These are phyloP conservation scores for Wickerhamomyces sydowiorum DNA, from an alignment of 805 yeast species.

Conservation along the genomic window DNA sequence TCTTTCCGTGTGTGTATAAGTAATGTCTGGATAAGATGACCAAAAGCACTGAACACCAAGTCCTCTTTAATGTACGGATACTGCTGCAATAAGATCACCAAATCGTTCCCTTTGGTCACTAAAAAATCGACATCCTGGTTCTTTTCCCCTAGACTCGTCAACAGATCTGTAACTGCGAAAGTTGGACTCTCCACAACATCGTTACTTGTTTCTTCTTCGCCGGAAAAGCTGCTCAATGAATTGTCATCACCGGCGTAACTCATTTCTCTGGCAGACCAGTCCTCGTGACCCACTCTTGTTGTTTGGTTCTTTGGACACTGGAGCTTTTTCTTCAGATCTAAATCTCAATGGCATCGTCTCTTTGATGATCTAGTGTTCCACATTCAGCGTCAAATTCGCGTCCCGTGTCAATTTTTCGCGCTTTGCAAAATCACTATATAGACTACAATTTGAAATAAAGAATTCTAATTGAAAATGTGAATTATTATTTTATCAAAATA, in stretches of 20 bases:
- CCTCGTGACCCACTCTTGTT: no score
- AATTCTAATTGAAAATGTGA: no score
- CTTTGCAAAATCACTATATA: no score
- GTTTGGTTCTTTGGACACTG: no score
- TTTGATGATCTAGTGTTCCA: no score
- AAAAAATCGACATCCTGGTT: slow-evolving; percentile 44
- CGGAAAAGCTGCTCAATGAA: neutral
- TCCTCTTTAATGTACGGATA: slow-evolving; percentile 62
- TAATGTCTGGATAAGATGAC: slow-evolving; percentile 54
- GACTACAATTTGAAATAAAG: no score
- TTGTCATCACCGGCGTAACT: neutral
- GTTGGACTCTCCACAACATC: slow-evolving; percentile 36
- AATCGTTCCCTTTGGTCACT: slow-evolving; percentile 59
- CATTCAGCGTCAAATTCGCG: no score
- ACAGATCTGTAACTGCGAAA: slow-evolving; percentile 58
- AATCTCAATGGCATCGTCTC: no score
- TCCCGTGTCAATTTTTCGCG: no score
- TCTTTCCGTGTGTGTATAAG: slow-evolving; percentile 51
- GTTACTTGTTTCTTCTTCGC: neutral
- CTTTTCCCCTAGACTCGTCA: slow-evolving; percentile 49
- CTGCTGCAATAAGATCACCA: slow-evolving; percentile 49
- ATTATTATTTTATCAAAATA: no score
- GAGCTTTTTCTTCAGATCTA: no score
- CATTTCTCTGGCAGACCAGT: no score
- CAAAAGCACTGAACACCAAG: slow-evolving; percentile 50